Percentiles rank a stretch among this genome's conserved stretches.
Conservation (phyloP, 208 protist species). For the Dictyostelium gargantuum region DNA sequence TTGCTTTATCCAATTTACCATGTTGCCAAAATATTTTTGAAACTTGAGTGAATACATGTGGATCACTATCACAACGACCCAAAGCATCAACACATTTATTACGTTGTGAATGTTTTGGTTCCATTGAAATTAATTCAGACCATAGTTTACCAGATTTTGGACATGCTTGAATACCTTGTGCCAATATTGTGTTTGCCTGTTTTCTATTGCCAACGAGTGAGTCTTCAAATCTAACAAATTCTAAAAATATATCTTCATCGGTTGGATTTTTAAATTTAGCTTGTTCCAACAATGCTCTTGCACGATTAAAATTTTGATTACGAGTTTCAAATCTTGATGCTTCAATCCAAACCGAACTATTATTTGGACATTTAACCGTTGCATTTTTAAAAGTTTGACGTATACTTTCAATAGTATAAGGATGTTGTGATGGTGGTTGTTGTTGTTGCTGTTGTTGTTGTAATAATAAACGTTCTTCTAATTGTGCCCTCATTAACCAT, state of each 20-base stretch:
- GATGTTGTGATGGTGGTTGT: not conserved
- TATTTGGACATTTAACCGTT: slow-evolving; percentile 82
- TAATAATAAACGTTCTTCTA: slow-evolving; percentile 34
- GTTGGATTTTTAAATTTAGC: slow-evolving; percentile 83
- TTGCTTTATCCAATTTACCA: slow-evolving; percentile 87
- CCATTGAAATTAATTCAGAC: slow-evolving; percentile 88
- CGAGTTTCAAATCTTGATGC: slow-evolving; percentile 14
- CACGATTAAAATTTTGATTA: slow-evolving; percentile 62
- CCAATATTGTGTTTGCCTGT: slow-evolving; percentile 65
- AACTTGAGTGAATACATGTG: slow-evolving; percentile 23
- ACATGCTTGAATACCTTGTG: slow-evolving; percentile 86
- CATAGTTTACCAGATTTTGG: slow-evolving; percentile 85
- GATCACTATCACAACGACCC: slow-evolving; percentile 76
- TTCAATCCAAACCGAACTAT: slow-evolving; percentile 87
- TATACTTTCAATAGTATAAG: not conserved
- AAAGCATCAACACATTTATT: slow-evolving; percentile 86
- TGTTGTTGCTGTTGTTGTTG: no score
- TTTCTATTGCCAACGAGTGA: slow-evolving; percentile 47
- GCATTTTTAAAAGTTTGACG: slow-evolving; percentile 70
- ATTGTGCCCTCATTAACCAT: slow-evolving; percentile 87
- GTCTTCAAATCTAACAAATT: slow-evolving; percentile 78
- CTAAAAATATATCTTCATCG: slow-evolving; percentile 83
- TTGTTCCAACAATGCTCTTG: slow-evolving; percentile 86
- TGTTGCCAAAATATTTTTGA: slow-evolving; percentile 87
- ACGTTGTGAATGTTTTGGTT: slow-evolving; percentile 80